phyloP scores from a whole-genome alignment of 768 basidiomycete genomes.

The Baorangia bicolor region DNA sequence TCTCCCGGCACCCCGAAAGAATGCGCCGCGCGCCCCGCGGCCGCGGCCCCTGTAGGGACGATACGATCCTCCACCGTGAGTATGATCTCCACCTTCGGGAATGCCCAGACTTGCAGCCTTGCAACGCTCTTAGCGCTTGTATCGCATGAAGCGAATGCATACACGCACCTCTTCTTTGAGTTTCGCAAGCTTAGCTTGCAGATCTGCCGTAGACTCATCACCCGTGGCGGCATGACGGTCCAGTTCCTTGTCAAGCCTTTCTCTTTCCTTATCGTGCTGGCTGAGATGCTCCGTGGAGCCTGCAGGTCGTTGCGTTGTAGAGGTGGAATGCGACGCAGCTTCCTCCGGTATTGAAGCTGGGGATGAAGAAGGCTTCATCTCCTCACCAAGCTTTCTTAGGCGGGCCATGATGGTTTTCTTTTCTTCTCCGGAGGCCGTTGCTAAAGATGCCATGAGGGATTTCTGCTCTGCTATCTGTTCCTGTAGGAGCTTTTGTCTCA shows the following conservation, averaged over 20 bases:
- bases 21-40: constrained; percentile 56
- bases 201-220: constrained; percentile 59
- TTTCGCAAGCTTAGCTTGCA: constrained; percentile 72
- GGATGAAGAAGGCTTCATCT: constrained; percentile 56
- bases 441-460: constrained; percentile 69
- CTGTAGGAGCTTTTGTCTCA: constrained; percentile 73
- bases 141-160: background rate
- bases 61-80: constrained; percentile 40
- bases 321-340: constrained; percentile 26
- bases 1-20: constrained; percentile 58
- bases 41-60: constrained; percentile 70
- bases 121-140: constrained; percentile 7
- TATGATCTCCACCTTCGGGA: constrained; percentile 43
- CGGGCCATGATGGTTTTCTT: constrained; percentile 79
- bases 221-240: constrained; percentile 52
- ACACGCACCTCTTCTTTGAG: constrained; percentile 73
- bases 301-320: constrained; percentile 23
- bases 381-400: constrained; percentile 73
- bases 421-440: constrained; percentile 62
- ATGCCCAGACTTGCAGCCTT: constrained; percentile 79
- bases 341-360: constrained; percentile 31
- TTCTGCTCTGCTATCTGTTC: constrained; percentile 90
- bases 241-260: constrained; percentile 80
- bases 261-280: constrained; percentile 58
- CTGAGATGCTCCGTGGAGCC: constrained; percentile 31